Percentiles rank a stretch among this genome's conserved stretches.
Conservation (phyloP, 805 yeast genomes). For the Candida caryicola region DNA sequence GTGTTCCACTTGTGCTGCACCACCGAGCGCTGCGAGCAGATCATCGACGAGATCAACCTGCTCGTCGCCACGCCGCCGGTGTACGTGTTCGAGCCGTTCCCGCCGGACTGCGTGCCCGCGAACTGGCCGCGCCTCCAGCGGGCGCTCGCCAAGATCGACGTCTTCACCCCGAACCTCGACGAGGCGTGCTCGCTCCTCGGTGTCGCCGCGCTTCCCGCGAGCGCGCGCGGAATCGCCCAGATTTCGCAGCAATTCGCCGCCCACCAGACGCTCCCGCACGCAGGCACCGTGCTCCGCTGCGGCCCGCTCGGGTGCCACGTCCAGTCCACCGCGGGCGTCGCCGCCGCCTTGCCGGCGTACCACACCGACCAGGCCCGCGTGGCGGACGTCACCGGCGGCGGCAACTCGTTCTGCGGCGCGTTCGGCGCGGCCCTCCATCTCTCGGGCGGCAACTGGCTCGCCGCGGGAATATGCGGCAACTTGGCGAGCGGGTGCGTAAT, state of each 20-base stretch:
- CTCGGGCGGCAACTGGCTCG: slow-evolving; percentile 43
- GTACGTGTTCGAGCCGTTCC: slow-evolving; percentile 84
- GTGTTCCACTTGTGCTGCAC: slow-evolving; percentile 76
- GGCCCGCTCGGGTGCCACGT: slow-evolving; percentile 71
- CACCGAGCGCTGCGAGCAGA: slow-evolving; percentile 53
- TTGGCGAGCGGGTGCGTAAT: slow-evolving; percentile 79
- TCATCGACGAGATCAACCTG: slow-evolving; percentile 29
- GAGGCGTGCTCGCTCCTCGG: slow-evolving; percentile 73
- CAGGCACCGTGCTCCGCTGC: slow-evolving; percentile 67
- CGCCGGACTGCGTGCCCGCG: slow-evolving; percentile 63
- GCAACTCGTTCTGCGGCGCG: slow-evolving; percentile 44
- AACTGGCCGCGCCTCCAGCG: slow-evolving; percentile 30
- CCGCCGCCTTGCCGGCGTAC: slow-evolving; percentile 68
- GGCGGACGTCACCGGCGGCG: slow-evolving; percentile 46
- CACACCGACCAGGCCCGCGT: slow-evolving; percentile 45
- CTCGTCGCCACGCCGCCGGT: slow-evolving; percentile 26
- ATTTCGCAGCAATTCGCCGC: slow-evolving; percentile 42
- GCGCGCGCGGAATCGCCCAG: neutral
- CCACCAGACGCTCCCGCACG: slow-evolving; percentile 36
- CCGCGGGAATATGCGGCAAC: slow-evolving; percentile 66
- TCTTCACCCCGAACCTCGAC: slow-evolving; percentile 80
- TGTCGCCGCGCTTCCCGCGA: slow-evolving; percentile 15
- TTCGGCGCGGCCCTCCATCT: slow-evolving; percentile 54
- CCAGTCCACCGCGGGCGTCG: slow-evolving; percentile 23
- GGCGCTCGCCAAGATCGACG: slow-evolving; percentile 46